Conservation (phyloP, 179 eudicot species). For the Silene vulgaris region DNA sequence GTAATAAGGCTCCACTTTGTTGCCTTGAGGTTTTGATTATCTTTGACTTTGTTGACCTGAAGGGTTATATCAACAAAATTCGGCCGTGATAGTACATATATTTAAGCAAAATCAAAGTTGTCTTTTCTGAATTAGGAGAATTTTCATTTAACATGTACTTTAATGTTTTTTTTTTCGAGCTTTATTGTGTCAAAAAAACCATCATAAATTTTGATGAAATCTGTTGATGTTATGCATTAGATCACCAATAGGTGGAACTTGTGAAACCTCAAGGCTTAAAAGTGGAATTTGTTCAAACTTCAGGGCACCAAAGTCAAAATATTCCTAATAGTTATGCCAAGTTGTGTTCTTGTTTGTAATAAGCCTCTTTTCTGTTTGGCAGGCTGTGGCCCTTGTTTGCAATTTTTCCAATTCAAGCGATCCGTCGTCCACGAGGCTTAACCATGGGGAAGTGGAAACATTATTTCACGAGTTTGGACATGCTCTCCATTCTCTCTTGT, state of each 20-base stretch:
- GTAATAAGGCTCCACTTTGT: background rate
- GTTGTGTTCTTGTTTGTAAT: constrained; percentile 13
- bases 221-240: background rate
- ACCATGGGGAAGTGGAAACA: constrained; percentile 91
- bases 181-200: background rate
- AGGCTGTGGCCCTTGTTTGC: constrained; percentile 96
- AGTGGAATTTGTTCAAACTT: background rate
- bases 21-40: background rate
- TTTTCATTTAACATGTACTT: background rate
- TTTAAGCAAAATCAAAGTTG: background rate
- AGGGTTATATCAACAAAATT: background rate
- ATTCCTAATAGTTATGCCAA: background rate
- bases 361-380: constrained; percentile 19
- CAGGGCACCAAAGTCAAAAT: background rate
- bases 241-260: background rate
- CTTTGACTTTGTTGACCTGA: background rate
- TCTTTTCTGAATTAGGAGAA: background rate
- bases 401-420: constrained; percentile 55
- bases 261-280: background rate
- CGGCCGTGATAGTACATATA: background rate
- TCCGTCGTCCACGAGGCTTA: constrained; percentile 50
- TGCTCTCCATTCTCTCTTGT: constrained; percentile 93
- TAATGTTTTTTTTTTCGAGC: background rate
- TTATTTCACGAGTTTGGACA: constrained; percentile 97
- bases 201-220: background rate